Evolutionary conservation across 2,329 filamentous ascomycete species (phyloP), one percentile per base, ranked within the genome.

Genomic region (Pseudogymnoascus sp.): DNA sequence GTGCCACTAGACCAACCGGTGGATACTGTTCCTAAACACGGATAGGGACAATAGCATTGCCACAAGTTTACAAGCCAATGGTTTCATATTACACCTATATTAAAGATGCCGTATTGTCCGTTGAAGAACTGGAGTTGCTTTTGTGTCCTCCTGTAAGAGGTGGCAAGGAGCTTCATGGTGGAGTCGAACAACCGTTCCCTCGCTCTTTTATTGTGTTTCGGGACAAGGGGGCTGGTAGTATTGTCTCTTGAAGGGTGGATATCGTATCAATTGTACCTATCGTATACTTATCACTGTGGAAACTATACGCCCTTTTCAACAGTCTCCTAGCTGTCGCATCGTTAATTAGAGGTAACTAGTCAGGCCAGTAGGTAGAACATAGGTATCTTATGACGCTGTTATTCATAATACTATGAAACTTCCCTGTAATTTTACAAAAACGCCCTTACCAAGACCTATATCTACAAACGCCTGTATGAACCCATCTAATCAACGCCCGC

Each of bases 401-500:
- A 33, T n/a, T 19, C 33, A 19, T 33, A 56, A 19, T 33, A 56
- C 19, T 33, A 56, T 56, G 29, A 56, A 56, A 56, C 16, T 29
- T 50, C 21, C 26, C 26, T 4, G 16, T 31, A 11, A 11, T 8
- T 16, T 31, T 14, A 26, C 16, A 53, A 31, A 31, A 31, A 14
- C 29, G n/a, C 26, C n/a, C 21, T 53, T 56, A 13, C 29, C n/a
- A 56, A 19, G 11, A 19, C 26, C n/a, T 24, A 5, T 13, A 4
- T 33, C n/a, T 56, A 19, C 3, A 53, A 61, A 61, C 59, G 21
- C 59, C 38, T 6, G 11, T 7, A 37, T 33, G 13, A 26, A 35
- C 7, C 61, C 61, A 10, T 56, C 37, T 65, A 85, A 67, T 86
- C 81, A 44, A 84, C 77, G 62, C 82, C 82, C 64, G 89, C 92